A percentile compares a stretch with the other conserved stretches of the same genome.
Evolutionary conservation across 805 yeast genomes (phyloP).

Genomic region (Tetrapisispora arboricola): DNA sequence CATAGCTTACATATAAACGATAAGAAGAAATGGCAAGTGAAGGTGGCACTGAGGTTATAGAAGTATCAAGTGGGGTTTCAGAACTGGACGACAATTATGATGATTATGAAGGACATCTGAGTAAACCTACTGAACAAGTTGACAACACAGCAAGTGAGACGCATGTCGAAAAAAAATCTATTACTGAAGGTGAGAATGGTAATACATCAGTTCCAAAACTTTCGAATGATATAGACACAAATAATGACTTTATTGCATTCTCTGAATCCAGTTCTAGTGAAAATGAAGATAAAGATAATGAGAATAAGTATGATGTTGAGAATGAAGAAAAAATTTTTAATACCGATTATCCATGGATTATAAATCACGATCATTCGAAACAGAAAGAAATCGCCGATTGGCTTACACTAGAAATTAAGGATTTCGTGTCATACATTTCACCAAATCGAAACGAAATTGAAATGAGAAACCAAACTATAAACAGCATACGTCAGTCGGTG

Average conservation of each 20-base stretch:
- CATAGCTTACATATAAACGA: no score
- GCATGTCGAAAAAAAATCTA: neutral
- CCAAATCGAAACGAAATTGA: conserved; percentile 69
- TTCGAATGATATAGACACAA: conserved; percentile 27
- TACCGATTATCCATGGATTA: conserved; percentile 57
- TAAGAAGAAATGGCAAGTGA: neutral
- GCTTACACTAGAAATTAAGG: conserved; percentile 77
- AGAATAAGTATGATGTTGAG: neutral
- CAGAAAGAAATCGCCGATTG: conserved; percentile 76
- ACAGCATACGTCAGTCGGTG: conserved; percentile 44
- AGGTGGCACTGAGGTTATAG: neutral
- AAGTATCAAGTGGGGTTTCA: neutral
- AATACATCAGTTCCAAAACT: neutral
- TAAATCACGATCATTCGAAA: conserved; percentile 63
- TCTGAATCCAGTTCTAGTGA: conserved; percentile 27
- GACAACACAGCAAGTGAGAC: neutral
- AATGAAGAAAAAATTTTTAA: conserved; percentile 1
- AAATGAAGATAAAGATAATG: conserved; percentile 7
- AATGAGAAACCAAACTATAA: conserved; percentile 57
- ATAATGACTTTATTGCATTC: conserved; percentile 35
- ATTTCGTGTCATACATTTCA: conserved; percentile 75
- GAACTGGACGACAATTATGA: conserved; percentile 10
- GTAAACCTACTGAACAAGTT: conserved; percentile 7
- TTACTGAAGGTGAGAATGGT: conserved; percentile 3
- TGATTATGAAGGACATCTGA: conserved; percentile 22